phyloP scores from a whole-genome alignment of 1,284 basidiomycete genomes.

The Schizophyllum commune region DNA sequence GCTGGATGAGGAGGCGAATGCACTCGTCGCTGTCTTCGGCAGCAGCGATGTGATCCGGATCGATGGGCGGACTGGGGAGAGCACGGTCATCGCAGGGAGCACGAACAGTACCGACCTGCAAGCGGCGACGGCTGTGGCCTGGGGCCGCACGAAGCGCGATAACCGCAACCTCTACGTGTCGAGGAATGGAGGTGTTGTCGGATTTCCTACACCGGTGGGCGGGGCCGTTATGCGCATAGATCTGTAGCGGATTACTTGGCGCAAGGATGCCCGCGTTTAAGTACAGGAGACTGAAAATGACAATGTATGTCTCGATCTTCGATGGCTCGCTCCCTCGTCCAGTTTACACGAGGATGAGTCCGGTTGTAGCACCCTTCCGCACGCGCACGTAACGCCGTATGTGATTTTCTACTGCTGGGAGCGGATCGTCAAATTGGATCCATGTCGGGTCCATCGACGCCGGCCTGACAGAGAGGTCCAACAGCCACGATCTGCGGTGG shows the following conservation, averaged over 20 bases:
- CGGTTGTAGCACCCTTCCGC: too few relatives aligned
- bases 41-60: slow-evolving; percentile 4
- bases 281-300: too few relatives aligned
- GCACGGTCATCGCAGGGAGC: slow-evolving; percentile 5
- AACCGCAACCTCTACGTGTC: not conserved
- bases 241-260: not conserved
- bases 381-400: too few relatives aligned
- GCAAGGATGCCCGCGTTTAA: too few relatives aligned
- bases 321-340: too few relatives aligned
- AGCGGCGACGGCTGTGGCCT: slow-evolving; percentile 4
- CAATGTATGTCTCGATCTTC: too few relatives aligned
- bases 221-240: not conserved
- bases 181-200: not conserved
- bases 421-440: too few relatives aligned
- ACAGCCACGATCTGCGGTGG: too few relatives aligned
- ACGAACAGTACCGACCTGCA: slow-evolving; percentile 4
- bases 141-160: slow-evolving; percentile 1
- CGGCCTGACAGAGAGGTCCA: too few relatives aligned
- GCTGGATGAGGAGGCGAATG: slow-evolving; percentile 6
- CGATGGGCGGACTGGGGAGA: slow-evolving; percentile 2
- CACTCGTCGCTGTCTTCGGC: slow-evolving; percentile 3
- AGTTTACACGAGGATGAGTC: too few relatives aligned
- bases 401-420: too few relatives aligned
- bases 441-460: too few relatives aligned
- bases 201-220: not conserved